phyloP scores from a whole-genome alignment of 108 stramenopile genomes.

The Stephanodiscus minutulus region DNA sequence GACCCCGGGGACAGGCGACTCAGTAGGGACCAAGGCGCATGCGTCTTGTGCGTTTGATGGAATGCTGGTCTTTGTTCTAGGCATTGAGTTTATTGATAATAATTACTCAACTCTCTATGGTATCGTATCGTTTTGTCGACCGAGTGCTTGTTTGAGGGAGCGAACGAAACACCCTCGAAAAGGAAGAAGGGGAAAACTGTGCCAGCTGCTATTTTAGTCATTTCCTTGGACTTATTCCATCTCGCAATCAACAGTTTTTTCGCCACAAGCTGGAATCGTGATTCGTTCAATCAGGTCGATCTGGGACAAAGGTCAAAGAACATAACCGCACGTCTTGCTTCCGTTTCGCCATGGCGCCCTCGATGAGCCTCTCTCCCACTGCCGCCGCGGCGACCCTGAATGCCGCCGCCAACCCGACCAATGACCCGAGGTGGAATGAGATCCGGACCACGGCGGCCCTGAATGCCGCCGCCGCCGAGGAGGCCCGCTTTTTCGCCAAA shows the following conservation, averaged over 20 bases:
- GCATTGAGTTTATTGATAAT: background rate
- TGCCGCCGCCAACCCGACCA: background rate
- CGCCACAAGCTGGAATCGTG: too few relatives aligned
- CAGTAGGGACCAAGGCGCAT: slow-evolving; percentile 2
- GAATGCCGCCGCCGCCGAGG: slow-evolving; percentile 37
- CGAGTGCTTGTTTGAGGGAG: too few relatives aligned
- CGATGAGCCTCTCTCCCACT: background rate
- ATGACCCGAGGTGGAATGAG: too few relatives aligned
- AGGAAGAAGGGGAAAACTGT: background rate
- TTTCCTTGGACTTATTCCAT: background rate
- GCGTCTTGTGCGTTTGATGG: background rate
- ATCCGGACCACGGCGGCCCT: slow-evolving; percentile 16
- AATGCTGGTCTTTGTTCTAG: background rate
- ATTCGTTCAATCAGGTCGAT: too few relatives aligned
- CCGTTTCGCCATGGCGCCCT: background rate
- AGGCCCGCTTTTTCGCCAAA: slow-evolving; percentile 57
- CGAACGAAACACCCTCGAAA: too few relatives aligned
- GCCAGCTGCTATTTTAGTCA: slow-evolving; percentile 1
- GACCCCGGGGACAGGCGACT: slow-evolving; percentile 39
- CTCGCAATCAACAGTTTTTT: too few relatives aligned
- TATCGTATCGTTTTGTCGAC: too few relatives aligned
- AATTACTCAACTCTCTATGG: too few relatives aligned
- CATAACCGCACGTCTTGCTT: too few relatives aligned
- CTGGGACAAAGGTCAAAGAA: too few relatives aligned
- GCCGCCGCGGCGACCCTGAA: too few relatives aligned